Evolutionary conservation across 495 filamentous ascomycete species (phyloP).

Genomic region (Staphylotrichum longicolle): DNA sequence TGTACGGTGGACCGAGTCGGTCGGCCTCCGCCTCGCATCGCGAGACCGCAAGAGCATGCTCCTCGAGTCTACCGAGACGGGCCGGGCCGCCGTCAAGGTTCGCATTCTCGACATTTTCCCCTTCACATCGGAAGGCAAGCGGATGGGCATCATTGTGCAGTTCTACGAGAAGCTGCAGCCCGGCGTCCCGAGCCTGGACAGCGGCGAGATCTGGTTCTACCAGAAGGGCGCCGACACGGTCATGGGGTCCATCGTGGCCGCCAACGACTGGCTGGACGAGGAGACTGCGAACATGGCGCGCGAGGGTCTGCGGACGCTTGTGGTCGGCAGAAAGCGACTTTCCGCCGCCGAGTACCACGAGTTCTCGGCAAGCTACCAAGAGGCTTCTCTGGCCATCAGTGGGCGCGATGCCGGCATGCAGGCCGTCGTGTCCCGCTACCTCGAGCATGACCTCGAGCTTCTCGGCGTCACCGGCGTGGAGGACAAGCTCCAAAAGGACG

Average conservation of each 20-base stretch:
- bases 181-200: conserved; percentile 39
- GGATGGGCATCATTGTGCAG: conserved; percentile 96
- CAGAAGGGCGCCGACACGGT: conserved; percentile 98
- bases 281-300: conserved; percentile 98
- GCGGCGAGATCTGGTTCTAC: conserved; percentile 92
- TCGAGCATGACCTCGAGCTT: conserved; percentile 87
- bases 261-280: conserved; percentile 98
- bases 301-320: conserved; percentile 90
- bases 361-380: conserved; percentile 71
- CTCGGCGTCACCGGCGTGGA: conserved; percentile 97
- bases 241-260: conserved; percentile 88
- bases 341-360: conserved; percentile 72
- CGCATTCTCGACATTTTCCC: conserved; percentile 93
- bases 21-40: conserved; percentile 79
- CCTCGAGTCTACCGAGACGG: conserved; percentile 75
- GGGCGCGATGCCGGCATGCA: conserved; percentile 79
- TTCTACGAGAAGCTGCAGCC: conserved; percentile 59
- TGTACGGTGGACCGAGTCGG: conserved; percentile 89
- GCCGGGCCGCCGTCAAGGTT: conserved; percentile 76
- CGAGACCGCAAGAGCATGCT: conserved; percentile 83
- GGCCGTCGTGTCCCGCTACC: conserved; percentile 69
- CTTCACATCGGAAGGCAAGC: conserved; percentile 94
- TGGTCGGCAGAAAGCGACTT: conserved; percentile 83
- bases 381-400: conserved; percentile 75
- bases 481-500: conserved; percentile 91